Evolutionary conservation across 2,329 filamentous ascomycete genomes (phyloP), one percentile per base, ranked within the genome.

Genomic region (Penicillium glabrum): DNA sequence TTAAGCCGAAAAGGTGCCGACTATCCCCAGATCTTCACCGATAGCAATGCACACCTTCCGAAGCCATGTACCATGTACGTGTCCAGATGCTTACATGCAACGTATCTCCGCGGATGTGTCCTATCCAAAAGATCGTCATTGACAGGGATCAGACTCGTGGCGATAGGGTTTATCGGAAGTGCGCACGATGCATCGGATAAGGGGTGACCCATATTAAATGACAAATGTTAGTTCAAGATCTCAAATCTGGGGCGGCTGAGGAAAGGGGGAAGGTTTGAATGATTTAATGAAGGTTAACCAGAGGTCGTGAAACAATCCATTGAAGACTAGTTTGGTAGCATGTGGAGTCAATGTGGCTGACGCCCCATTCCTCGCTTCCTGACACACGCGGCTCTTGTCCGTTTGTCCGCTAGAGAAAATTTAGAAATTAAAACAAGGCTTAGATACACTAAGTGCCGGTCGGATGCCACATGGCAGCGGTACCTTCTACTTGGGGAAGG

Each of bases 111-210:
- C 47, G 45, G n/a, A 47, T 46, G 51, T 39, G 21, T 11, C 14
- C 26, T 51, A 27, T 37, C 31, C 31, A 44, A 44, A 46, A n/a
- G 41, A 24, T 46, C 51, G 46, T 51, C 51, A 35, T 46, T 13
- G 39, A 45, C 39, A 46, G 49, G 45, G 56, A 58, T 56, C 37
- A 39, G 24, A 46, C 53, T 54, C 47, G 53, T 59, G 59, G 53
- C 45, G 43, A 54, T 58, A 31, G 35, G 49, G 59, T 49, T 46
- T 56, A 44, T 56, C 56, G 27, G 21, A 54, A 46, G 43, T 14
- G 35, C 46, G 39, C 27, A 44, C n/a, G 14, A 19, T 43, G 23
- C 29, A 61, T 59, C 44, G 47, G 37, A 56, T 54, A 21, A 19
- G 21, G 14, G 10, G 19, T 31, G 10, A 29, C 21, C 44, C 44